Evolutionary conservation across 2,329 filamentous ascomycete species (phyloP).

Genomic region (Coniochaeta pulveracea): DNA sequence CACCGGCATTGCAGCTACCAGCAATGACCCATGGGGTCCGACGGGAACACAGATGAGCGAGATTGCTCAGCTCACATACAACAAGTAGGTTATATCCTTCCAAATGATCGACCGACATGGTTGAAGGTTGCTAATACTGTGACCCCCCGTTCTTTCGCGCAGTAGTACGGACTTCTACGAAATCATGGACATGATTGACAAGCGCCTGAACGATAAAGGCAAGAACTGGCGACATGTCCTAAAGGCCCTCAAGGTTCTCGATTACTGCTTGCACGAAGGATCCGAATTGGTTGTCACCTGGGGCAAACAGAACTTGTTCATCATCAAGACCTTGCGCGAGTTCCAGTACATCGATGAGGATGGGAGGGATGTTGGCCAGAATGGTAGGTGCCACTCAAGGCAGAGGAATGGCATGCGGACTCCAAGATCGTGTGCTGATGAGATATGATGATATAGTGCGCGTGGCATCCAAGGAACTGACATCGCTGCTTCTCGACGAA

Average conservation of each 20-base stretch:
- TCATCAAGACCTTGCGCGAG: slow-evolving; percentile 96
- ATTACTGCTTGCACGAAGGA: slow-evolving; percentile 96
- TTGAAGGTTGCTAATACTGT: slow-evolving; percentile 1
- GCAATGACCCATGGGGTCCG: slow-evolving; percentile 97
- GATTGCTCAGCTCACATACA: slow-evolving; percentile 95
- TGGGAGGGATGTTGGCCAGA: slow-evolving; percentile 87
- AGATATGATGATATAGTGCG: slow-evolving; percentile 76
- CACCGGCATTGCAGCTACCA: slow-evolving; percentile 58
- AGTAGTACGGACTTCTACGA: slow-evolving; percentile 97
- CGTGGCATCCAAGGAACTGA: slow-evolving; percentile 91
- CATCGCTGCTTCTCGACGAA: slow-evolving; percentile 83
- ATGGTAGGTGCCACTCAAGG: slow-evolving; percentile 50
- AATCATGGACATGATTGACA: slow-evolving; percentile 99
- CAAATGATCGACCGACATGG: no score
- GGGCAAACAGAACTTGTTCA: slow-evolving; percentile 96
- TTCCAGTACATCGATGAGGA: slow-evolving; percentile 97
- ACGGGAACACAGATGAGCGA: slow-evolving; percentile 98
- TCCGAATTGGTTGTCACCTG: slow-evolving; percentile 95
- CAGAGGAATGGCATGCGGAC: not conserved
- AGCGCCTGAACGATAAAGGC: slow-evolving; percentile 95
- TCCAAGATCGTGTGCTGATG: not conserved
- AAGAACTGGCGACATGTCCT: slow-evolving; percentile 99
- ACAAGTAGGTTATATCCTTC: slow-evolving; percentile 56
- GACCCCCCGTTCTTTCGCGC: slow-evolving; percentile 5
- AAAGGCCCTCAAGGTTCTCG: slow-evolving; percentile 93